A percentile compares a stretch with the other conserved stretches of the same genome.
These are phyloP conservation scores for Hibiscus syriacus DNA, from an alignment of 345 rosid species.

Conservation along the genomic window DNA sequence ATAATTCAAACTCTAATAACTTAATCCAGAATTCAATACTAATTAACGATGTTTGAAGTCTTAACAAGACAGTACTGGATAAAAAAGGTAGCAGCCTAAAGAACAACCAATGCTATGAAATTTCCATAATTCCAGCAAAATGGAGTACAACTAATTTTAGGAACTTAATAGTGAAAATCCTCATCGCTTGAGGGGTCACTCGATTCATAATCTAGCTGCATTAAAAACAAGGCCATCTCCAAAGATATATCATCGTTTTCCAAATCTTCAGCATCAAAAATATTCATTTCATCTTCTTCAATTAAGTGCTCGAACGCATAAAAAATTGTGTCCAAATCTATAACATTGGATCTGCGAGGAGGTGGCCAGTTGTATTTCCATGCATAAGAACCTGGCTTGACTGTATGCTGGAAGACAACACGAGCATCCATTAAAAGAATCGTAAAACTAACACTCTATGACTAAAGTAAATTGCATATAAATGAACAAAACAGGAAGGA, in stretches of 20 bases:
- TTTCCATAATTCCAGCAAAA: neutral
- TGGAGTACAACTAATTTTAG: neutral
- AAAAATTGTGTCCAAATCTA: conserved; percentile 37
- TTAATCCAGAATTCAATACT: neutral
- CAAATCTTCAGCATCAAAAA: conserved; percentile 35
- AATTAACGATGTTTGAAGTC: neutral
- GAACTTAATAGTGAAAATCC: neutral
- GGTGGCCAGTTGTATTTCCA: conserved; percentile 72
- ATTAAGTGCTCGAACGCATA: conserved; percentile 42
- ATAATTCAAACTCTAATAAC: neutral
- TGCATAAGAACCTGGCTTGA: conserved; percentile 78
- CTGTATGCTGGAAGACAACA: conserved; percentile 69
- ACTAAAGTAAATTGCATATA: conserved; percentile 15
- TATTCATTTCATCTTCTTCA: conserved; percentile 42
- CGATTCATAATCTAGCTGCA: conserved; percentile 39
- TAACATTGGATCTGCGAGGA: conserved; percentile 45
- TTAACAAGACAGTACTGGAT: neutral
- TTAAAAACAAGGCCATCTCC: conserved; percentile 47
- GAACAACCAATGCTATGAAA: neutral
- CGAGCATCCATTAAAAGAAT: conserved; percentile 39
- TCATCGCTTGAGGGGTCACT: conserved; percentile 26
- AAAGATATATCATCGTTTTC: conserved; percentile 27
- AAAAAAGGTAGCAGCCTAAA: too few species aligned
- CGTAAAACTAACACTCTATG: conserved; percentile 21
- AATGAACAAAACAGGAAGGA: neutral